Evolutionary conservation across 2,329 filamentous ascomycete species (phyloP), one percentile per base, ranked within the genome.

Genomic region (Albifimbria verrucaria): DNA sequence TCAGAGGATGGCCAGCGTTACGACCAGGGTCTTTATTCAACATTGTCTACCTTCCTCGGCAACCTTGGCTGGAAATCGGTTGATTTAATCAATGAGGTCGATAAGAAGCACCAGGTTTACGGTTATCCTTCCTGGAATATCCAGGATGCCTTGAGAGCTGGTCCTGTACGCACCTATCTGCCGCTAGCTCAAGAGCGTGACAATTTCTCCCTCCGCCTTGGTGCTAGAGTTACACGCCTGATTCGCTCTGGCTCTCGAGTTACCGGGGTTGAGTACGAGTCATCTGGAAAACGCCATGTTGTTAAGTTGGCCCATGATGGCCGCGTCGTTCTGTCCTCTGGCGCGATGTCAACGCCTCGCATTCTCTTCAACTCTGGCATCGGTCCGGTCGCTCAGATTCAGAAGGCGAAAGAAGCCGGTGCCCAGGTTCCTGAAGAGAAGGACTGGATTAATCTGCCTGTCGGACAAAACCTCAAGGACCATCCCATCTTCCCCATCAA

Each of bases 161-260:
- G 88, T 2, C 87, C 87, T n/a, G 74, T 90, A 68, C 82, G 80
- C 11, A 89, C 87, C 0, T 90, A 90, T 63, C 79, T 90, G 2
- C 82, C 85, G 4, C 75, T 78, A 18, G 85, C 85, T 2, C 74
- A 76, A 50, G 71, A 73, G 48, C 77, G 82, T 52, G 68, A 73
- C 9, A 88, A 89, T 70, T 90, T 90, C 69, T 77, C 80, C 47
- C 73, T 90, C 43, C 83, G 81, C 72, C 79, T 80, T 23, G 81
- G 84, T 59, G 87, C 86, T 2, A 77, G 80, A 36, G 87, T 87
- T 17, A 78, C 80, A 56, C 79, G 86, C 42, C 77, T 90, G 18
- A 70, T 88, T 15, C 83, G 88, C 22, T 75, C 72, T 11, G 83
- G 81, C 6, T 78, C 81, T 17, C 77, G 78, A 52, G 77, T 85